Evolutionary conservation across 805 yeast genomes (phyloP).

Genomic region (Lipomyces kockii): DNA sequence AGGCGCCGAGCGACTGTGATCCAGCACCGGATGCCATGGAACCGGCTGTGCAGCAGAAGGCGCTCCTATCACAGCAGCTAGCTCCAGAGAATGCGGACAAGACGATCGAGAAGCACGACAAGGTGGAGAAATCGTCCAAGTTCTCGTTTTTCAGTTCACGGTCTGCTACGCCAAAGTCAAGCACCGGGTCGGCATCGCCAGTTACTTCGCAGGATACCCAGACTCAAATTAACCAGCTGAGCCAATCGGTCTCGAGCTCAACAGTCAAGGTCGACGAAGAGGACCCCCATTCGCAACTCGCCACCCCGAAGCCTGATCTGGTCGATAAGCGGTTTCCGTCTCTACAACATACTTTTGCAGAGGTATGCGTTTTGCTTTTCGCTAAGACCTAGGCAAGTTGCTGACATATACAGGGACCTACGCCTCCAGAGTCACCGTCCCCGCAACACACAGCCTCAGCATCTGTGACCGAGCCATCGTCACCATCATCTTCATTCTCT

Average conservation of each 20-base stretch:
- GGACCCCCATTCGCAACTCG: slow-evolving; percentile 10
- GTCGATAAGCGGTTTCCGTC: slow-evolving; percentile 32
- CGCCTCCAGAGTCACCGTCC: slow-evolving; percentile 15
- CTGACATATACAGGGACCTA: neutral
- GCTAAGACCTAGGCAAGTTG: neutral
- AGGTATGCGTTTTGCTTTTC: slow-evolving; percentile 5
- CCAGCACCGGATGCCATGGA: neutral
- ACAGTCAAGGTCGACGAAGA: neutral
- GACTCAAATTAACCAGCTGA: neutral
- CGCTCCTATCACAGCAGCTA: slow-evolving; percentile 7
- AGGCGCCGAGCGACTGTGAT: neutral
- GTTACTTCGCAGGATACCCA: neutral
- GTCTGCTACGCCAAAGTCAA: slow-evolving; percentile 21
- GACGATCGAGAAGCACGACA: slow-evolving; percentile 2
- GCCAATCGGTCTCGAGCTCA: neutral
- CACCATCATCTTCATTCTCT: slow-evolving; percentile 28
- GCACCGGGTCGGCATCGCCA: slow-evolving; percentile 20
- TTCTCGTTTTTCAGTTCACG: slow-evolving; percentile 26
- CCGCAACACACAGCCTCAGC: slow-evolving; percentile 7
- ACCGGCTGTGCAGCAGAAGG: slow-evolving; percentile 5
- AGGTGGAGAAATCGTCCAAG: slow-evolving; percentile 15
- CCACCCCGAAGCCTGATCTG: slow-evolving; percentile 33
- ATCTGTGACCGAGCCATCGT: slow-evolving; percentile 7
- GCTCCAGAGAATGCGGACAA: slow-evolving; percentile 5
- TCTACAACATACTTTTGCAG: slow-evolving; percentile 18